Base-by-base conservation (phyloP, 257 asterid genomes). In the Dorcoceras hygrometricum region DNA sequence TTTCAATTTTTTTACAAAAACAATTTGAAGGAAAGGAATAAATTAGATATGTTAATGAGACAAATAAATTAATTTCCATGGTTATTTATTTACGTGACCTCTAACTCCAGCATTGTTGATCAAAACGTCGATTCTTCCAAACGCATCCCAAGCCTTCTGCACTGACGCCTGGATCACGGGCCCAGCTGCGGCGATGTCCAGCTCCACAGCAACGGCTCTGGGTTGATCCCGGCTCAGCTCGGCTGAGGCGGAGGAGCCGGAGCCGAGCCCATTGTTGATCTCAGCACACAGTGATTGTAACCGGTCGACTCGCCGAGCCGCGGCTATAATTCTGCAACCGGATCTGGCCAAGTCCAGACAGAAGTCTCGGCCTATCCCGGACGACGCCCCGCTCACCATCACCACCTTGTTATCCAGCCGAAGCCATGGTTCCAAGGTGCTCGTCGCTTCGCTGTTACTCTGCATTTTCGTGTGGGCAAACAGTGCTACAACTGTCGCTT, bases 101-200 rank as follows among this genome's bases (percentile, higher is more conserved):
- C 87, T 74, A 32, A 86, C 14, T 25, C 89, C 94, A 5, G 92
- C 95, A 54, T 87, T 87, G 36, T 87, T 87, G 66, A 87, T 71
- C 77, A 87, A 76, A 60, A 63, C 89, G 69, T 85, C 92, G 6
- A 87, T 81, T 36, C 72, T 75, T 29, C 88, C 95, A 48, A 85
- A 87, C 0, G 82, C 85, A 24, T 75, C 83, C 90, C 90, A 86
- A 64, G 93, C 93, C 71, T 74, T 78, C 63, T 74, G 65, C 34
- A 82, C 93, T 0, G 84, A 71, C 11, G 80, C 79, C 61, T 75
- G 82, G 24, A 86, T 71, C 0, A 67, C 25, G 3, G 77, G 20
- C 3, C 73, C 84, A 36, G 62, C 54, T 3, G 83, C 80, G 58
- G 73, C 22, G 48, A 88, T 66, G 60, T 88, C 93, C 19, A 88